Evolutionary conservation across 2,329 filamentous ascomycete genomes (phyloP), one percentile per base, ranked within the genome.

Genomic region (Phaeomoniella chlamydospora): DNA sequence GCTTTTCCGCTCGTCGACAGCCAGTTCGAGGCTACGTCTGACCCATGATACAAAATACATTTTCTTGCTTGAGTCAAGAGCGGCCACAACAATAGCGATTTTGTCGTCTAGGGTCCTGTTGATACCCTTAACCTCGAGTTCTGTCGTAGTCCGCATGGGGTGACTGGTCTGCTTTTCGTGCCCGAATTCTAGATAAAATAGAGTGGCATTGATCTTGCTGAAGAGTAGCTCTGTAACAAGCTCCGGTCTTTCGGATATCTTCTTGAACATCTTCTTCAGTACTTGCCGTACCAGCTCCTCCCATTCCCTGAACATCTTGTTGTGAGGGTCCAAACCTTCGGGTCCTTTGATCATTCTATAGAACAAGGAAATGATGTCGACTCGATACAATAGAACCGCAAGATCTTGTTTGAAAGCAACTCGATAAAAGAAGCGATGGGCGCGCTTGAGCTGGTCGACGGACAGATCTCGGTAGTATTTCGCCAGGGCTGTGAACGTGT

Each of bases 401-500:
- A 90, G 77, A 33, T 94, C 84, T 56, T 93, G 82, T 59, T 96
- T 98, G 65, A 96, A 96, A 0, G 86, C 86, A 9, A 93, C 69
- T 0, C 88, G 79, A 51, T 96, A 92, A 50, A 98, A 87, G 56
- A 88, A 98, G 4, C 90, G 80, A 59, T 96, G 90, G 10, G 80
- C 80, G 4, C 90, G 77, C 61, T 96, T 96, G 26, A 96, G 64
- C 53, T 98, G 90, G 26, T 76, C 67, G 2, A 76, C 66, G 36
- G 76, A 72, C 9, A 98, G 68, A 44, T 98, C 90, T 29, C 67
- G 70, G 58, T 93, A 94, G 58, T 77, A 88, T 33, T 69, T 72
- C 1, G 78, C 75, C 43, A 94, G 86, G 3, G 74, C 67, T 18
- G 93, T 69, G 52, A 94, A 98, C 0, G 88, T 92, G 54, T 96